Base-by-base conservation (phyloP, 2,329 filamentous ascomycete genomes). In the Neopestalotiopsis rosae region DNA sequence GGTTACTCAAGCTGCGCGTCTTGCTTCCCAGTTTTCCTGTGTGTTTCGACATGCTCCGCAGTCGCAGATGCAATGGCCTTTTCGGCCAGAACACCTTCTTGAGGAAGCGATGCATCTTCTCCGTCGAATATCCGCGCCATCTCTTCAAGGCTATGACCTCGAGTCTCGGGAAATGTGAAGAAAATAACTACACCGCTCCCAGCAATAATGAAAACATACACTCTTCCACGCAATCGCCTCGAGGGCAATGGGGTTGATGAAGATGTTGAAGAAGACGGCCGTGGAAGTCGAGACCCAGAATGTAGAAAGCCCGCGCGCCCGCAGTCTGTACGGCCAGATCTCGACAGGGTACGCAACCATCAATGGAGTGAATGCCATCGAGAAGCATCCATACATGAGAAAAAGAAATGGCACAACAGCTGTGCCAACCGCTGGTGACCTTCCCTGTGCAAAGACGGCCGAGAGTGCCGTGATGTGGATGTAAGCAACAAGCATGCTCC, bases 241-340 rank as follows among this genome's bases (percentile, higher is more conserved):
- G 64, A 84, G 77, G 0, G 79, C 81, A 6, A 84, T 79, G 0
- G 82, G 82, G 63, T 82, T 83, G 61, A 81, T 78, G 49, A 81
- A 81, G 68, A 80, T 80, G 32, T 79, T 81, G 61, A 83, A 78
- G 1, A 74, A 76, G 13, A 77, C 52, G 2, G 59, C 63, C 3
- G 52, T 59, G 24, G 52, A 69, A 17, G 57, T 68, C 6, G 62
- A n/a, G 12, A 58, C 59, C 34, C 30, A 57, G 6, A 52, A n/a
- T 13, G 40, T 20, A 24, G 64, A 66, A 1, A 52, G 45, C 3
- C 77, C 77, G 56, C 76, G 76, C 24, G 66, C 57, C 5, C 73
- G 74, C 13, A 73, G 69, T 14, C 67, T 68, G 70, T 70, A 74
- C 2, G 71, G 76, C 69, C 56, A 75, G 45, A 79, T 78, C 68